Evolutionary conservation across 139 green algal genomes (phyloP).

Genomic region (Chlorella vulgaris): DNA sequence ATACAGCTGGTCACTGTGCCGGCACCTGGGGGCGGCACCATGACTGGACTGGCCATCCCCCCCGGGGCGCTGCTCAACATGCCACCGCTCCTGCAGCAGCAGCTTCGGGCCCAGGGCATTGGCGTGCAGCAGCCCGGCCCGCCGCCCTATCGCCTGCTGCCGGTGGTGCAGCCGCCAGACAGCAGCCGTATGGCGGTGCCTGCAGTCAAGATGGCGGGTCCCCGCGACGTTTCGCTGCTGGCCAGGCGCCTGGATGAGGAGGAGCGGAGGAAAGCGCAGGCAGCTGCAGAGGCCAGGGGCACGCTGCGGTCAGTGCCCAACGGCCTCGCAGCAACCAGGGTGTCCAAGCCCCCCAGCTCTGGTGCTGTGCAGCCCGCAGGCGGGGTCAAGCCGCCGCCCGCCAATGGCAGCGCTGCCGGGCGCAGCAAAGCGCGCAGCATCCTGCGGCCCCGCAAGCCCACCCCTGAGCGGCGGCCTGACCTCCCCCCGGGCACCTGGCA

Average conservation of each 20-base stretch:
- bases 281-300: conserved; percentile 6
- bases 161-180: background rate
- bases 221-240: background rate
- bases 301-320: background rate
- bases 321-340: background rate
- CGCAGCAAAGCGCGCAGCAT: background rate
- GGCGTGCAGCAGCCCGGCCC: background rate
- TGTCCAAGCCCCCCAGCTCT: background rate
- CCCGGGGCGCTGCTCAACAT: background rate
- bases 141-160: background rate
- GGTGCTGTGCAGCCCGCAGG: background rate
- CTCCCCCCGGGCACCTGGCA: conserved; percentile 29
- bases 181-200: background rate
- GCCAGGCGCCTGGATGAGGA: conserved; percentile 32
- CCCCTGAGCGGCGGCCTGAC: background rate
- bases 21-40: background rate
- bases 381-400: too few relatives aligned
- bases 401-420: background rate
- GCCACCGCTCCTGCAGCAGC: conserved; percentile 17
- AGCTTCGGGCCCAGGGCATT: background rate
- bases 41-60: conserved; percentile 5
- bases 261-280: conserved; percentile 10
- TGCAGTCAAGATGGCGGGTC: background rate
- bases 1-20: conserved; percentile 12
- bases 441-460: background rate